These are phyloP conservation scores for Oryza meridionalis DNA, from an alignment of 176 grass and related monocot species.

Conservation along the genomic window DNA sequence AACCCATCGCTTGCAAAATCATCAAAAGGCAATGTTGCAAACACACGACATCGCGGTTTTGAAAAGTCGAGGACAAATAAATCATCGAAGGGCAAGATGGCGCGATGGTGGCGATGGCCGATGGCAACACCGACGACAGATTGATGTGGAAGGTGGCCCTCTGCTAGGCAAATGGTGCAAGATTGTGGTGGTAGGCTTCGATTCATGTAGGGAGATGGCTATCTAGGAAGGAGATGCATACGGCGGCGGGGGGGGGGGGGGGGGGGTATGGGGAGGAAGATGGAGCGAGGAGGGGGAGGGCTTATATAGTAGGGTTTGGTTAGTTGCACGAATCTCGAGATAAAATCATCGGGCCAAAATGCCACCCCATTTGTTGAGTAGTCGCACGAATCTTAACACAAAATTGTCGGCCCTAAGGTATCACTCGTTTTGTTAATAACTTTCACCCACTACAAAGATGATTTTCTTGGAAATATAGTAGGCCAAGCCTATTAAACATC, in stretches of 20 bases:
- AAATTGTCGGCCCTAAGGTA: background rate
- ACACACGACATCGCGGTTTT: background rate
- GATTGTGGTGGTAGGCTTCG: background rate
- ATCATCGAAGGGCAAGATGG: background rate
- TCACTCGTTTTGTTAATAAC: background rate
- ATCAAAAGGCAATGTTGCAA: background rate
- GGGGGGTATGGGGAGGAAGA: background rate
- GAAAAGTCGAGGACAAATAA: fast-evolving
- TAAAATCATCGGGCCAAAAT: too few relatives aligned
- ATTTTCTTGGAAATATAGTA: background rate
- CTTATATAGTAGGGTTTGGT: constrained; percentile 1
- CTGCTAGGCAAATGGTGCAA: background rate
- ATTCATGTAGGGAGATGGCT: background rate
- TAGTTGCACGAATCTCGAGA: background rate
- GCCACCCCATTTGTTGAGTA: too few relatives aligned
- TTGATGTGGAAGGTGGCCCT: background rate
- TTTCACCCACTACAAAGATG: background rate
- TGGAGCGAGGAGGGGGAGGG: background rate
- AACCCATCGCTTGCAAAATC: background rate
- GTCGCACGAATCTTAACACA: too few relatives aligned
- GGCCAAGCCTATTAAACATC: background rate
- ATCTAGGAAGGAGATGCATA: background rate
- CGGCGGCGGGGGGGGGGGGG: fast-evolving
- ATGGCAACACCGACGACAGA: background rate
- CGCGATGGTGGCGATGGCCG: too few relatives aligned